A percentile compares a stretch with the other conserved stretches of the same genome.
phyloP scores from a whole-genome alignment of 1,284 basidiomycete genomes.

The Boletellus dicymbophilus region DNA sequence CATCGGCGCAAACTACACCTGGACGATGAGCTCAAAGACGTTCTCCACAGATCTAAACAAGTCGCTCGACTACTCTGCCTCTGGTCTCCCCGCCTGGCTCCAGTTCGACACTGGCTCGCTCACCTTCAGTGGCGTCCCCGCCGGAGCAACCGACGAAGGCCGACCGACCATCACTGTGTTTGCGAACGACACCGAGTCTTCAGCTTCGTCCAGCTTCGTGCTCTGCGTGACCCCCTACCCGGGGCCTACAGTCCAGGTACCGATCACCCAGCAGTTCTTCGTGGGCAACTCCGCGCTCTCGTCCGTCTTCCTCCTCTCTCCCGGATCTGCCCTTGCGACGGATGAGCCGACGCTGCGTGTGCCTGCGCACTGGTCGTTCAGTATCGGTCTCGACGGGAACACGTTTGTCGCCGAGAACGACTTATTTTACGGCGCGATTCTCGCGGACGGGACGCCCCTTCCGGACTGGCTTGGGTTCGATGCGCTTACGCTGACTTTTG shows the following conservation, averaged over 20 bases:
- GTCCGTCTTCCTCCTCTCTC: constrained; percentile 62
- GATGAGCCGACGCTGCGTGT: constrained; percentile 69
- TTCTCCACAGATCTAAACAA: constrained; percentile 52
- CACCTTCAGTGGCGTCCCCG: constrained; percentile 62
- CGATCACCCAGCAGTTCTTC: constrained; percentile 65
- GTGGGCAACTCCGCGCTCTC: constrained; percentile 61
- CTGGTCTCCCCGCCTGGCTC: constrained; percentile 63
- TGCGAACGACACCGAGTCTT: constrained; percentile 50
- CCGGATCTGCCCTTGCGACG: constrained; percentile 55
- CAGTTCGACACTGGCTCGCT: constrained; percentile 54
- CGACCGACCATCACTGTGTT: constrained; percentile 54
- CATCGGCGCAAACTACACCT: constrained; percentile 56
- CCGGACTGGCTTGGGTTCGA: constrained; percentile 82
- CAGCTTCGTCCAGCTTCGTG: constrained; percentile 53
- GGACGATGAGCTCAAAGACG: constrained; percentile 62
- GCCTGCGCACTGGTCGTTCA: constrained; percentile 88
- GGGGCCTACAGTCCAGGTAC: constrained; percentile 53
- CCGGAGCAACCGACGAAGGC: constrained; percentile 56
- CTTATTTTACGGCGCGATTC: constrained; percentile 70
- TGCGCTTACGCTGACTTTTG: constrained; percentile 68
- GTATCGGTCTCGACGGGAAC: constrained; percentile 76
- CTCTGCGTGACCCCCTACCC: constrained; percentile 64
- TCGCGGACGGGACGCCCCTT: constrained; percentile 66
- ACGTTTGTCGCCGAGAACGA: constrained; percentile 56
- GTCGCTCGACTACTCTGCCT: constrained; percentile 47